Evolutionary conservation across 805 yeast species (phyloP), one percentile per base, ranked within the genome.

Genomic region (Candida oleophila): DNA sequence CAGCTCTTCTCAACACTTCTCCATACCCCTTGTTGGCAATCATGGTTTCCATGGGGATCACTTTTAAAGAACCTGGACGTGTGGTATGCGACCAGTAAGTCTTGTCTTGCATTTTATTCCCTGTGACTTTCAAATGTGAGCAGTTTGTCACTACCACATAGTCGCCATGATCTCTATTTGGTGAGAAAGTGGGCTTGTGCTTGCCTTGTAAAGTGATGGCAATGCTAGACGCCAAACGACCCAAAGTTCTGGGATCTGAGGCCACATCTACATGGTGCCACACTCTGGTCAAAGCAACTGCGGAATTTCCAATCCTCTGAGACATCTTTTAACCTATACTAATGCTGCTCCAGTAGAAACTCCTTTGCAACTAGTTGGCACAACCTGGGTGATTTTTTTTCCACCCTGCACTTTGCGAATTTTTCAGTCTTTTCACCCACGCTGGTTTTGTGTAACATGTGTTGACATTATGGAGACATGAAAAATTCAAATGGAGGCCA

Each of bases 251-350:
- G 33, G 74, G 69, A 46, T 94, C 99, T 42, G 81, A 76, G 12
- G 96, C 88, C 32, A 89, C 78, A 64, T 95, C 98, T 32, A 94
- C 87, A 62, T 91, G 96, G 63, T 92, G 98, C 99, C 99, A 94
- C 38, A 85, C 76, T 54, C 96, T 78, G 37, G 96, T 85, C 55
- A 87, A 82, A 2, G 95, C 88, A 18, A 84, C 73, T 3, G 85
- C 88, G 3, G 89, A 80, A 69, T 51, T 57, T 44, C 70, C 70
- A 37, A 65, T 57, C 49, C 68, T 63, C 48, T 64, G 69, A 25
- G 70, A 65, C 69, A 64, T 65, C 33, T 22, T 45, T 8, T 18
- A 18, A 25, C 9, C 30, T 25, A 25, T 25, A 25, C 11, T n/a
- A n/a, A n/a, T n/a, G n/a, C n/a, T n/a, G n/a, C n/a, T n/a, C n/a